Evolutionary conservation across 768 basidiomycete species (phyloP).

Genomic region (Rhizopogon vesiculosus): DNA sequence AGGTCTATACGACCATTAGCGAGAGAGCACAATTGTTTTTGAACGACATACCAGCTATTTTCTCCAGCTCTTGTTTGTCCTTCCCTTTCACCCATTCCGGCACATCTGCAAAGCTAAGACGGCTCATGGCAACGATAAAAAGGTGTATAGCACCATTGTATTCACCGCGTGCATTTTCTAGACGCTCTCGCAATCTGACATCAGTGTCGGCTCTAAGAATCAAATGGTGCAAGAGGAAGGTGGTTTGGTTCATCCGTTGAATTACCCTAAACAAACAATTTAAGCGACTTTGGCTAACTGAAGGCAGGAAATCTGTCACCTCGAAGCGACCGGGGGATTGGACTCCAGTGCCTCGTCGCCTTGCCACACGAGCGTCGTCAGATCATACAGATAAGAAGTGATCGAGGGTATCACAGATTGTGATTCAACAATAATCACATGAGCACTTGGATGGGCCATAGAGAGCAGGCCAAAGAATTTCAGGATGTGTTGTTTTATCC

Average conservation of each 20-base stretch:
- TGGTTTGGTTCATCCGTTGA: conserved; percentile 44
- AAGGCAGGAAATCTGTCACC: conserved; percentile 10
- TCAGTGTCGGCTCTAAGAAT: conserved; percentile 45
- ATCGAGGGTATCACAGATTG: conserved; percentile 61
- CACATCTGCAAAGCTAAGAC: conserved; percentile 65
- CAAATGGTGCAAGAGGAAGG: conserved; percentile 60
- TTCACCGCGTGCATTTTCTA: conserved; percentile 50
- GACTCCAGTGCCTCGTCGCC: conserved; percentile 42
- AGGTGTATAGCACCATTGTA: conserved; percentile 64
- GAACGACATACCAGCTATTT: conserved; percentile 40
- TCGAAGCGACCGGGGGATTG: conserved; percentile 26
- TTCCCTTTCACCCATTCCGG: conserved; percentile 52
- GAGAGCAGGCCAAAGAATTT: conserved; percentile 37
- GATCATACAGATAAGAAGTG: conserved; percentile 46
- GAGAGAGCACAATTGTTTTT: neutral
- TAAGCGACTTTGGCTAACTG: neutral
- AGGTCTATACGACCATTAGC: conserved; percentile 35
- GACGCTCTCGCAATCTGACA: conserved; percentile 51
- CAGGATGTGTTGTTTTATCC: conserved; percentile 33
- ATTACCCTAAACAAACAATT: conserved; percentile 38
- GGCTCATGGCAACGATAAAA: conserved; percentile 74
- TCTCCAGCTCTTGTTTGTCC: conserved; percentile 36
- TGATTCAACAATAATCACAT: conserved; percentile 39
- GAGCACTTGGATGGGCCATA: conserved; percentile 33
- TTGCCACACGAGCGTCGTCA: conserved; percentile 63